Evolutionary conservation across 2,329 filamentous ascomycete species (phyloP), one percentile per base, ranked within the genome.

Genomic region (Dothistroma pini): DNA sequence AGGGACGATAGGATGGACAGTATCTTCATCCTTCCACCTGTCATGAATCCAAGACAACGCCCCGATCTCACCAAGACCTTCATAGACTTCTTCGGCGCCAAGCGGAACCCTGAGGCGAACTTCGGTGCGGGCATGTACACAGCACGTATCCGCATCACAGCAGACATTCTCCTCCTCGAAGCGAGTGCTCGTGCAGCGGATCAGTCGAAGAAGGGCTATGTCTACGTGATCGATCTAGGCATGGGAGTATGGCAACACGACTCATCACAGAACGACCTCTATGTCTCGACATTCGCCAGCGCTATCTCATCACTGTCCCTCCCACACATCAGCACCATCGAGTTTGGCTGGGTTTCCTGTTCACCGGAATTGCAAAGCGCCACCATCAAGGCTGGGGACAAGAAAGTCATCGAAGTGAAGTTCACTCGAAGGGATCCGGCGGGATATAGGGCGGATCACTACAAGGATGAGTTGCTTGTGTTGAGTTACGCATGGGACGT

Each of bases 401-500:
- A 57, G 6, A 59, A 63, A 21, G 63, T 58, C 9, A 68, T 73
- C 50, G 55, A 63, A 4, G 65, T 69, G 8, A n/a, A 67, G 4
- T 75, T 73, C 63, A 71, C 62, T 16, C 64, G 63, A 16, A 64
- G 68, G 34, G 67, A 70, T 61, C 72, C 73, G 6, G 69, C 71
- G 8, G 68, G 63, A 51, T 70, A 71, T 44, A 57, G 74, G 29
- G 35, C 59, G 31, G 54, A 49, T 7, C 58, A 65, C 1, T 59
- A 60, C 6, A 59, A 57, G 4, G 57, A 58, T 5, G 54, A 58
- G 16, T 63, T 74, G 22, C 64, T 74, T 16, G 69, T 75, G 22
- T 47, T 74, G 53, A 72, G 66, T 48, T 74, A 72, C 63, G 72
- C 72, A 1, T 75, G 72, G 71, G 73, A 75, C 60, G 71, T 70